Evolutionary conservation across 306 rosid species (phyloP).

Genomic region (Cicer judaicum): DNA sequence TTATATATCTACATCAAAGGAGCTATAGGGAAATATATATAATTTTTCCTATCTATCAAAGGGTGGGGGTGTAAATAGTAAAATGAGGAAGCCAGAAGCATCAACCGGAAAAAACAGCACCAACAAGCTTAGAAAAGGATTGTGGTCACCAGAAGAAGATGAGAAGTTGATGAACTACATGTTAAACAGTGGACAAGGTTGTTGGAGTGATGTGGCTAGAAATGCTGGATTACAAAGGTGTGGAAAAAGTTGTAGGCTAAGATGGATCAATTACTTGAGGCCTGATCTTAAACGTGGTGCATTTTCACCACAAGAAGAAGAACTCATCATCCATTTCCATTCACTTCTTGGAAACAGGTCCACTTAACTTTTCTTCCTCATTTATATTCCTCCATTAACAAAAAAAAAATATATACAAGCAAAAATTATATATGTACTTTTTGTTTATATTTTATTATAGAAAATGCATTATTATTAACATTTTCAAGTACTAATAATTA

Average conservation of each 20-base stretch:
- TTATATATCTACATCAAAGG: conserved; percentile 47
- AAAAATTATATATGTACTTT: no score
- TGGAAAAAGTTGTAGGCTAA: conserved; percentile 90
- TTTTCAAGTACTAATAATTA: background rate
- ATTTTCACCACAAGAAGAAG: conserved; percentile 86
- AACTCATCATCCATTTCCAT: conserved; percentile 82
- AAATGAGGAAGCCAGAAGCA: conserved; percentile 83
- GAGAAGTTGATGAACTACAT: conserved; percentile 87
- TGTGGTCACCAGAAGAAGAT: conserved; percentile 98
- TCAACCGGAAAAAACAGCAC: conserved; percentile 23
- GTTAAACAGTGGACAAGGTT: conserved; percentile 86
- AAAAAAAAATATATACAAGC: no score
- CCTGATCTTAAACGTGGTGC: conserved; percentile 96
- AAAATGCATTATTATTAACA: conserved; percentile 1
- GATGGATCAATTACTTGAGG: conserved; percentile 95
- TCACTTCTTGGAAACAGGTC: conserved; percentile 96
- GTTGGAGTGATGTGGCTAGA: conserved; percentile 94
- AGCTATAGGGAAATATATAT: no score
- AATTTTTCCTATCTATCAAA: background rate
- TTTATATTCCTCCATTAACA: background rate
- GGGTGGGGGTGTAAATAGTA: background rate
- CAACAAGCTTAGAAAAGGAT: conserved; percentile 75
- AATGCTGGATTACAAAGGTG: conserved; percentile 93
- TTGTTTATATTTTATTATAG: no score
- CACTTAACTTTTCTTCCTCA: background rate